Base-by-base conservation (phyloP, 768 basidiomycete species). In the Heimioporus sp. region DNA sequence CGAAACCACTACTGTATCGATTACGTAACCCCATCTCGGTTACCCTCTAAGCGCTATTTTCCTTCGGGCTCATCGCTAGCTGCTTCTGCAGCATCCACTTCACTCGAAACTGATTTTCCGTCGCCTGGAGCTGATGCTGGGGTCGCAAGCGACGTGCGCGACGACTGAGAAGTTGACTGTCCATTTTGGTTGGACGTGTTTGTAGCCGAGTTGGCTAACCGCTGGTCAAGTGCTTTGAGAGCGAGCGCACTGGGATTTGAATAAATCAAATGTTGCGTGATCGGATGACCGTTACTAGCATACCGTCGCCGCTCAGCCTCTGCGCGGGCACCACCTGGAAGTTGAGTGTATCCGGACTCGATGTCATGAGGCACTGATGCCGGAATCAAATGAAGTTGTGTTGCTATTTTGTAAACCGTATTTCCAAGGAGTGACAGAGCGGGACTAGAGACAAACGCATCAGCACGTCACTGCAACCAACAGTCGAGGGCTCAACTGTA, bases 271-370 rank as follows among this genome's bases (percentile, higher is more conserved):
- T 7, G 38, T 17, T 12, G 55, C 32, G 48, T 8, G 20, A 17
- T n/a, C 42, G 10, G 37, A 24, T 15, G 16, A 35, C 7, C 6
- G 34, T 21, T 17, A 35, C 24, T 15, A 5, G 67, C 82, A 51
- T 55, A 94, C 94, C 96, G 81, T 75, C 96, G 76, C 53, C 97
- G 78, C 74, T 99, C 97, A 17, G 97, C 97, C 72, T 99, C 97
- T 19, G 97, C 97, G 32, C 97, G 80, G 17, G 93, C 86, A 64
- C 86, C 89, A 13, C 92, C 94, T 34, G 94, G 92, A 43, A 90
- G 76, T 60, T 84, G 84, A 38, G 72, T 75, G 65, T 92, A 94
- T 13, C 84, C 90, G 53, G 79, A 76, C 65, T 94, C 92, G 35
- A 90, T 54, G 61, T 94, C 92, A 15, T 60, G 56, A 36, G 78